These are phyloP conservation scores for Pulveroboletus sp. DNA, from an alignment of 768 basidiomycete species.

Conservation along the genomic window DNA sequence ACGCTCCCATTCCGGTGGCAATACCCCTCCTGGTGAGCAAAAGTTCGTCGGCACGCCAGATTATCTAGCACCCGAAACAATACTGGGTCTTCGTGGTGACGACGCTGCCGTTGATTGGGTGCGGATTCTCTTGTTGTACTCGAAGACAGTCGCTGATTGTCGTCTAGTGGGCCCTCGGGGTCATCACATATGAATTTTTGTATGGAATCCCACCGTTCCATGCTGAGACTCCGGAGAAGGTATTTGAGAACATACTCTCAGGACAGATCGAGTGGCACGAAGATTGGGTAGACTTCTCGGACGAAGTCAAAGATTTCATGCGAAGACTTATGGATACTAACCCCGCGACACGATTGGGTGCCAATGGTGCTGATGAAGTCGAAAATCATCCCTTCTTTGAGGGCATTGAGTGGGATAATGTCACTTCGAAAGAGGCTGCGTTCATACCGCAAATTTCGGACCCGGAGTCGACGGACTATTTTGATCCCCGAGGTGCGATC, in stretches of 20 bases:
- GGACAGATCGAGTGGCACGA: conserved; percentile 95
- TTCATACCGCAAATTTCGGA: conserved; percentile 95
- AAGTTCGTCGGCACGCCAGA: conserved; percentile 98
- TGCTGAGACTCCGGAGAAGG: conserved; percentile 93
- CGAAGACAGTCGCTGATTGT: conserved; percentile 11
- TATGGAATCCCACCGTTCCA: conserved; percentile 98
- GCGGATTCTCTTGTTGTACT: conserved; percentile 27
- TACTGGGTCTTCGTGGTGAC: conserved; percentile 91
- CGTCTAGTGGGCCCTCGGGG: conserved; percentile 92
- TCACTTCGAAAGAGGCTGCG: conserved; percentile 82
- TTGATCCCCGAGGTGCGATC: conserved; percentile 92
- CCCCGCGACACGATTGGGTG: conserved; percentile 74
- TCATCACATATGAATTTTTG: conserved; percentile 96
- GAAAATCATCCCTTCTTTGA: conserved; percentile 88
- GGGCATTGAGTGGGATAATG: conserved; percentile 89
- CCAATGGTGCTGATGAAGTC: conserved; percentile 86
- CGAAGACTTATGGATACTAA: conserved; percentile 77
- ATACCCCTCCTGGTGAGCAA: conserved; percentile 78
- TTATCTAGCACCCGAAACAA: conserved; percentile 93
- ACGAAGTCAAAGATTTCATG: conserved; percentile 89
- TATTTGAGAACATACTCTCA: conserved; percentile 97
- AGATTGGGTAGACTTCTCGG: conserved; percentile 81
- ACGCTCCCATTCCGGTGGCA: conserved; percentile 58
- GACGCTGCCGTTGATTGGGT: conserved; percentile 98
- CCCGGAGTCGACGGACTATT: conserved; percentile 99